phyloP scores from a whole-genome alignment of 306 rosid genomes.

The Benincasa hispida region DNA sequence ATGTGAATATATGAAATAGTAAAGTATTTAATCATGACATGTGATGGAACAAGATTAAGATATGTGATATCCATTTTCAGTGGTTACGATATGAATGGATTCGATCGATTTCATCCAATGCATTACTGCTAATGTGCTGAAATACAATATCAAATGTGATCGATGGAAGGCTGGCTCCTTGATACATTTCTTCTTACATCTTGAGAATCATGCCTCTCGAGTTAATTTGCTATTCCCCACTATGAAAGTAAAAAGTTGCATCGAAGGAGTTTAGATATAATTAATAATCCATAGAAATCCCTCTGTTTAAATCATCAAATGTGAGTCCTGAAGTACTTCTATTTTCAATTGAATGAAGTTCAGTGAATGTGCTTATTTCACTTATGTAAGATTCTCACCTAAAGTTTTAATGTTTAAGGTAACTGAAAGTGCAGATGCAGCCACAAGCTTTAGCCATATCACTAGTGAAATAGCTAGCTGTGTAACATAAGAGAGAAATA shows the following conservation, averaged over 20 bases:
- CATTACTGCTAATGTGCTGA: not conserved
- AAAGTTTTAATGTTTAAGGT: not conserved
- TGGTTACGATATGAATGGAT: not conserved
- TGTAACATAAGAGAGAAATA: not conserved
- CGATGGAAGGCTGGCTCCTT: not conserved
- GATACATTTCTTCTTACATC: not conserved
- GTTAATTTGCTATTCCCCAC: not conserved
- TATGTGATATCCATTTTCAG: not conserved
- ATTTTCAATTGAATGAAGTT: not conserved
- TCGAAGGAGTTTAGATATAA: not conserved
- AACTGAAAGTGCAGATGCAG: not conserved
- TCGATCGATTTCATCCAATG: not conserved
- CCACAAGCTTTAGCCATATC: not conserved
- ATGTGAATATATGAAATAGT: not conserved
- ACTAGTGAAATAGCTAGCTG: not conserved
- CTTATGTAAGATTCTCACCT: not conserved
- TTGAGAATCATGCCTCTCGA: not conserved
- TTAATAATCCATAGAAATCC: not conserved
- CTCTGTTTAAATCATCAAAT: not conserved
- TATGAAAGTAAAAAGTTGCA: not conserved
- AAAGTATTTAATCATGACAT: not conserved
- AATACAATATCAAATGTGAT: not conserved
- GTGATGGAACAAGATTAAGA: not conserved
- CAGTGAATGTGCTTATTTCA: not conserved
- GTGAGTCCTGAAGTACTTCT: not conserved